Base-by-base conservation (phyloP, 352 stramenopile species). In the Phytophthora nicotianae region DNA sequence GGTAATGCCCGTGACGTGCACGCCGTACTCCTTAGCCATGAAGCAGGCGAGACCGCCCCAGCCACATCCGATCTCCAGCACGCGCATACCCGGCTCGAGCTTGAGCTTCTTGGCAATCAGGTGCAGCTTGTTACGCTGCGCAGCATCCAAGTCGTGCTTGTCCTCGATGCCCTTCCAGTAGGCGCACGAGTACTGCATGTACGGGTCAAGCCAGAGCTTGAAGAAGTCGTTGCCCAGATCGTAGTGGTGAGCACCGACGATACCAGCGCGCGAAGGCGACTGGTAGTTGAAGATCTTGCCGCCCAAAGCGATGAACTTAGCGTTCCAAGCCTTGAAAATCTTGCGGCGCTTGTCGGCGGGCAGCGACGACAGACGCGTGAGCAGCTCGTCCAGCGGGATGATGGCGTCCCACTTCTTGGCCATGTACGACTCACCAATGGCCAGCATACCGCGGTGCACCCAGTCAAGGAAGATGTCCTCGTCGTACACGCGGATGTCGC, bases 41-140 rank as follows among this genome's bases (percentile, higher is more conserved):
- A 94, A 95, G 72, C 88, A 95, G 66, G 66, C 88, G 38, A 97
- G 83, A 23, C 86, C 87, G n/a, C 88, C 89, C 89, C 89, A 97
- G 59, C 89, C 89, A 53, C 86, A 97, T 24, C 89, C 89, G 54
- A 97, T 97, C 59, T 97, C 89, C 24, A 97, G 81, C 55, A 97
- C 88, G 23, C 72, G 72, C 83, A 95, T 93, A 51, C 83, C 85
- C 20, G 80, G 75, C 72, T 93, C 73, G 49, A 97, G 77, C 61
- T 94, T 91, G 56, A 93, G 86, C 73, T 93, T 92, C 60, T 86
- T 81, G 54, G 86, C 90, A 38, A 97, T 93, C 68, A 91, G 58
- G 65, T 95, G 85, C 42, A 97, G 71, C 71, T 97, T 97, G 74
- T 92, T 89, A 40, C 80, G 62, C 63, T 97, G 88, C 26, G 89